Evolutionary conservation across 768 basidiomycete species (phyloP), one percentile per base, ranked within the genome.

Genomic region (Antrodiella citrinella): DNA sequence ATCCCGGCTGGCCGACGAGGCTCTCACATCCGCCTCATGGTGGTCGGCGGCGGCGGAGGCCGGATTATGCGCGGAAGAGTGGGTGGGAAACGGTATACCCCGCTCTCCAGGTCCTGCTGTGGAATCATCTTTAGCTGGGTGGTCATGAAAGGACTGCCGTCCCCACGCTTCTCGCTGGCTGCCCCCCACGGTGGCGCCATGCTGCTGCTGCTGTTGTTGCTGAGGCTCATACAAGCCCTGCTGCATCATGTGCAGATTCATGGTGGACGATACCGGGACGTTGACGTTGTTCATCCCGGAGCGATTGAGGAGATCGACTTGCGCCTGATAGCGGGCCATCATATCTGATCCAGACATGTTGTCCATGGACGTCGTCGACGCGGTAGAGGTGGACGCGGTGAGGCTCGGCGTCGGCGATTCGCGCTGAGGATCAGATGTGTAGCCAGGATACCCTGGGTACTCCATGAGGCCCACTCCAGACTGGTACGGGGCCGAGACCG

Each of bases 301-400:
- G 13, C 67, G 70, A n/a, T 66, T 65, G 44, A 76, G 54, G 3
- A 72, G 47, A 10, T 81, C 79, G 1, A 70, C 63, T 49, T 78
- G 72, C 1, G 67, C 63, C 4, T 74, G 69, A 55, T 75, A 80
- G 49, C 76, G 76, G 10, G 67, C 67, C 18, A 70, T 51, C 55
- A 74, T 68, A 26, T 82, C 80, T 0, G 65, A 54, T 7, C 30
- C 15, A 7, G 30, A 7, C 21, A 54, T 49, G 24, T 45, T 45
- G 25, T 54, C 44, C 4, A 48, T 1, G 1, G 54, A 2, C 19
- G 18, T 57, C 53, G 25, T 51, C 30, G 30, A 35, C 7, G 30
- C 44, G 9, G 41, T 43, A 18, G 35, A 38, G 10, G 35, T 38
- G 35, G 10, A 10, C 18, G 35, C 35, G 10, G 35, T 38, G 10